Base-by-base conservation (phyloP, 164 flowering plant species). In the Amborella trichopoda region DNA sequence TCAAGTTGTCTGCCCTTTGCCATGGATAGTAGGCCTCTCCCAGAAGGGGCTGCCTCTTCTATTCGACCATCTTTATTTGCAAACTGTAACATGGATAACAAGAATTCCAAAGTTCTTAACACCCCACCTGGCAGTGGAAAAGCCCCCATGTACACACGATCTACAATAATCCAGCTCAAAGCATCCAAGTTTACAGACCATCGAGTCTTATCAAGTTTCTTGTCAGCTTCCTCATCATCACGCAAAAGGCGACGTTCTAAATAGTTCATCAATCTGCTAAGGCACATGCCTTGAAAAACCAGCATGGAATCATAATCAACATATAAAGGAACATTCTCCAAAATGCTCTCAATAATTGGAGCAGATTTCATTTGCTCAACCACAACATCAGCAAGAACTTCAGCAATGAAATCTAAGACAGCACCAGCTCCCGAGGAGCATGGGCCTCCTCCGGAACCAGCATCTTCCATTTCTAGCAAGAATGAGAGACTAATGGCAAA, bases 371-470 rank as follows among this genome's bases (percentile, higher is more conserved):
- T 57, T 60, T 93, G 95, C 75, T 88, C 99, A 20, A 94, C 81
- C 52, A 81, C 60, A 43, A 83, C 56, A 60, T 78, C 93, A 49
- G 99, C 76, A 62, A 88, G 83, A 59, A 88, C 95, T 75, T 88
- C 97, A 26, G 87, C 89, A 60, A 83, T 56, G 52, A 88, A 93
- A 74, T 93, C 99, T 47, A 88, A 54, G 60, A 93, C 76, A 33
- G 97, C 95, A 59, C 85, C 78, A 34, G 99, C 97, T 49, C 80
- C 97, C 21, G 94, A 91, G 63, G 85, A 76, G 65, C 97, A 93
- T 43, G 97, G 93, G 21, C 99, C 97, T 48, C 99, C 97, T 6
- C 99, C 97, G 66, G 77, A 83, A 22, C 99, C 87, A 60, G 71
- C 70, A 63, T 93, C 89, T 68, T 93, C 87, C 39, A 78, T 68